These are phyloP conservation scores for Berberis vulgaris DNA, from an alignment of 164 flowering plant genomes.

Conservation along the genomic window DNA sequence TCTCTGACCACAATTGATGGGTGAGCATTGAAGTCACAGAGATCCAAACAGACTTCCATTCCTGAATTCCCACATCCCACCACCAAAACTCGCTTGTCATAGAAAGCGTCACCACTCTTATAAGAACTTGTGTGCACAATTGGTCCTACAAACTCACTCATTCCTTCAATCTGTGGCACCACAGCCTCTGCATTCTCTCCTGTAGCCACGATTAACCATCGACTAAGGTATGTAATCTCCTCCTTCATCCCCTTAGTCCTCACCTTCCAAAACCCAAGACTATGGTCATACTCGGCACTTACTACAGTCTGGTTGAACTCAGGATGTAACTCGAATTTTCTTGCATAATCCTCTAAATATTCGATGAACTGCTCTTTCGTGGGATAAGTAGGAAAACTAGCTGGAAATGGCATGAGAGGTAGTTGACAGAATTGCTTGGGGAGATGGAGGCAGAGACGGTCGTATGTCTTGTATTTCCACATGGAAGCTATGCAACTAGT, in stretches of 20 bases:
- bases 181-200: conserved; percentile 91
- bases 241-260: conserved; percentile 18
- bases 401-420: conserved; percentile 64
- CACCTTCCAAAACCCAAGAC: conserved; percentile 48
- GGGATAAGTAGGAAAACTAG: conserved; percentile 58
- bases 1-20: conserved; percentile 83
- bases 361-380: conserved; percentile 55
- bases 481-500: conserved; percentile 61
- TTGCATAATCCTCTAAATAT: conserved; percentile 46
- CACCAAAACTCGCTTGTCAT: conserved; percentile 61
- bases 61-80: conserved; percentile 98
- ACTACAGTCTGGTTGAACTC: conserved; percentile 41
- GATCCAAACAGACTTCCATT: conserved; percentile 94
- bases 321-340: conserved; percentile 33
- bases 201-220: conserved; percentile 83
- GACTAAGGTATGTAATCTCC: conserved; percentile 40
- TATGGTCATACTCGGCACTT: conserved; percentile 42
- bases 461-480: conserved; percentile 67
- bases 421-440: conserved; percentile 78
- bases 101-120: conserved; percentile 44
- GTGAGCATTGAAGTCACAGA: conserved; percentile 56
- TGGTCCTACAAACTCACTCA: conserved; percentile 45
- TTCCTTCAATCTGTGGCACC: conserved; percentile 59
- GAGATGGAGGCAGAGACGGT: conserved; percentile 68
- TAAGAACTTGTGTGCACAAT: conserved; percentile 64